Conservation (phyloP, 805 yeast species). For the Ogataea pilisensis region DNA sequence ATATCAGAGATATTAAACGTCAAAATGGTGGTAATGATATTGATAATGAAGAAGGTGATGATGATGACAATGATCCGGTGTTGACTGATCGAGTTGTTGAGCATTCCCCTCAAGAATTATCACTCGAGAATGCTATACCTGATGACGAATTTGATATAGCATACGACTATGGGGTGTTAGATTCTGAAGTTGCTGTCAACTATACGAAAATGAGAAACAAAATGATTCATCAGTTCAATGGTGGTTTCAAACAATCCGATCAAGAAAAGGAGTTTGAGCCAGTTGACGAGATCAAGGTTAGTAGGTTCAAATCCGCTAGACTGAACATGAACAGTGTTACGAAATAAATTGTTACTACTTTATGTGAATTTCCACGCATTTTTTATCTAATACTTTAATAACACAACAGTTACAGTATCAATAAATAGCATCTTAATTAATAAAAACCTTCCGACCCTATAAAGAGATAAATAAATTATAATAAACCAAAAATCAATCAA, state of each 20-base stretch:
- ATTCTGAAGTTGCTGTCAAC: slow-evolving; percentile 47
- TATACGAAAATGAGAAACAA: slow-evolving; percentile 54
- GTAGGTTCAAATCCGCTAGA: slow-evolving; percentile 65
- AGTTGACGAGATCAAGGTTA: slow-evolving; percentile 55
- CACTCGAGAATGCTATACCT: slow-evolving; percentile 16
- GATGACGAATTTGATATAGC: slow-evolving; percentile 29
- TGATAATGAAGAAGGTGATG: slow-evolving; percentile 33
- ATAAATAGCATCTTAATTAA: neutral
- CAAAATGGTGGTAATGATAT: slow-evolving; percentile 29
- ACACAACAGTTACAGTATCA: no score
- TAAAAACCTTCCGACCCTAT: neutral
- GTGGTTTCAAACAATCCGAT: slow-evolving; percentile 44
- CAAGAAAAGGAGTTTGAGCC: slow-evolving; percentile 62
- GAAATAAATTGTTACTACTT: neutral
- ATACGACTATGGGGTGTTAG: slow-evolving; percentile 33
- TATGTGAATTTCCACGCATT: neutral
- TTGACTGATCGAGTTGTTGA: slow-evolving; percentile 43
- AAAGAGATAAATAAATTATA: neutral
- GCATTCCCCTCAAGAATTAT: slow-evolving; percentile 30
- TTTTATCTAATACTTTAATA: no score
- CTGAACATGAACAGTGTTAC: slow-evolving; percentile 17
- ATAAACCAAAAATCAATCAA: neutral
- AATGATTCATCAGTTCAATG: slow-evolving; percentile 40
- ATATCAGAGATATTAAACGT: slow-evolving; percentile 16
- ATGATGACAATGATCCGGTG: slow-evolving; percentile 35